These are phyloP conservation scores for Durotheca rogersii DNA, from an alignment of 495 filamentous ascomycete genomes.

Conservation along the genomic window DNA sequence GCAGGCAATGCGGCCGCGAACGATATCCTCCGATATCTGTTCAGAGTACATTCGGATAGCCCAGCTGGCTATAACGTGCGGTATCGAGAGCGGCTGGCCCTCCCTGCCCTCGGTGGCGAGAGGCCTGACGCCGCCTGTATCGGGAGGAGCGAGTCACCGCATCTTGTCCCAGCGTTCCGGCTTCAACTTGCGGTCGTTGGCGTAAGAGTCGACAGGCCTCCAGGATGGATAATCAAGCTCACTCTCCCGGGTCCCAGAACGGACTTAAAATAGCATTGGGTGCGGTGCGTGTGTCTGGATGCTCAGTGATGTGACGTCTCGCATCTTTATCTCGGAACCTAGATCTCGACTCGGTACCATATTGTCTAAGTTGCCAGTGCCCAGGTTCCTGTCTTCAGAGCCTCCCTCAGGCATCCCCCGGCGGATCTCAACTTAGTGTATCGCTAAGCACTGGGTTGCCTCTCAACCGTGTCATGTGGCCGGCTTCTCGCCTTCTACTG, in stretches of 20 bases:
- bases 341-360: slow-evolving; percentile 23
- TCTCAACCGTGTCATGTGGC: slow-evolving; percentile 22
- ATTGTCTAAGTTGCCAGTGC: slow-evolving; percentile 12
- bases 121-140: not conserved
- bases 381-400: slow-evolving; percentile 21
- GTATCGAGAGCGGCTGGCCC: not conserved
- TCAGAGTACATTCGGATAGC: not conserved
- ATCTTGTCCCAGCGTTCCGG: not conserved
- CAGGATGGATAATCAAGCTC: slow-evolving; percentile 40
- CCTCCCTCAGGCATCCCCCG: slow-evolving; percentile 16
- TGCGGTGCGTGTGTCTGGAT: not conserved
- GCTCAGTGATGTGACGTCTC: slow-evolving; percentile 7
- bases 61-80: not conserved
- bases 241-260: slow-evolving; percentile 37
- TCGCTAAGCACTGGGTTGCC: slow-evolving; percentile 16
- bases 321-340: slow-evolving; percentile 21
- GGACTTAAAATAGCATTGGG: slow-evolving; percentile 43
- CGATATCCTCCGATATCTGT: not conserved
- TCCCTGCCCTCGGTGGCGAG: too few relatives aligned
- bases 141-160: not conserved
- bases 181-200: not conserved
- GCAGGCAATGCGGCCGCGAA: too few relatives aligned
- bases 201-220: not conserved
- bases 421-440: slow-evolving; percentile 5
- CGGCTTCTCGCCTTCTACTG: slow-evolving; percentile 3